Base-by-base conservation (phyloP, 1,284 basidiomycete genomes). In the Psilocybe mexicana region DNA sequence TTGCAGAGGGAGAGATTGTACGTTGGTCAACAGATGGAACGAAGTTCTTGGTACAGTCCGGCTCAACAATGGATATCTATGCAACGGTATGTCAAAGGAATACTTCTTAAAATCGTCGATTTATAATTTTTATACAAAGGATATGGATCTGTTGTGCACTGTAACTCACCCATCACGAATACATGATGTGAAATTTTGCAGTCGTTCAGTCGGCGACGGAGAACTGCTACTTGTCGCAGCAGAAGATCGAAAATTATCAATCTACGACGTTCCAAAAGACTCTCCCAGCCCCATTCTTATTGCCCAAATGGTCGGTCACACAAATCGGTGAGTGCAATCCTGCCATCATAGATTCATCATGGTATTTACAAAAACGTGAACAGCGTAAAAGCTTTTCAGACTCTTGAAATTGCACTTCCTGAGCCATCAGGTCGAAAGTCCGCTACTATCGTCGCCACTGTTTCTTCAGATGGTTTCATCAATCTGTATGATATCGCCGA, bases 381-480 rank as follows among this genome's bases (percentile, higher is more conserved):
- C 30, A 90, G 90, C 24, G 85, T 93, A 40, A 92, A 92, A 71
- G 84, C 87, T 0, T 73, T 92, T 2, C 83, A 89, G 61, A 83
- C 80, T 0, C 77, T 91, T 28, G 66, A 72, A 2, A 79, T 92
- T 36, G 76, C 83, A 0, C 76, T 87, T 2, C 65, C 72, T 2
- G 63, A 67, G n/a, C 43, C 57, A 6, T 69, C 60, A 18, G 55
- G 63, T 0, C 71, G 69, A 35, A 67, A 63, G 40, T 76, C 78
- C 12, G 92, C 89, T 0, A 85, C 84, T 0, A 76, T 94, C 23
- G 81, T 85, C 10, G 82, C 84, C 57, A 90, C 92, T 2, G 86
- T 85, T 11, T 95, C 93, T 0, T 93, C 93, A 0, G 94, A 96
- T 62, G 94, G 94, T 7, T 84, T 85, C 55, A 86, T 96, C 64